Conservation (phyloP, 2,329 filamentous ascomycete species). For the Uncinocarpus reesii region DNA sequence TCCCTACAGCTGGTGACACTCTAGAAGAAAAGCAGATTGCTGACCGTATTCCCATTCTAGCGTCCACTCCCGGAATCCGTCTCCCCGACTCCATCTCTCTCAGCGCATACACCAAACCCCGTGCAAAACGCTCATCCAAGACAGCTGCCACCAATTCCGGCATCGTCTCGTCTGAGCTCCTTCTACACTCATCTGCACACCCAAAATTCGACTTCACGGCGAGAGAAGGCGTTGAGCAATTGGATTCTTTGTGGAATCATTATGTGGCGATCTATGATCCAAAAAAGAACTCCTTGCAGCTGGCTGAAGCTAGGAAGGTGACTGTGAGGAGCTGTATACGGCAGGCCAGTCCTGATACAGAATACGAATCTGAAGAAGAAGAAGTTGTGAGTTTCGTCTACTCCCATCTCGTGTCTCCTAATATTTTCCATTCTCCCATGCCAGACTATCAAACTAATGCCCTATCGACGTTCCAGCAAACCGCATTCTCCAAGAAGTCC, state of each 20-base stretch:
- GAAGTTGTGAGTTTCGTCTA: not conserved
- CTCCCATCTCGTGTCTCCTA: not conserved
- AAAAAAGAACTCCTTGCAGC: slow-evolving; percentile 41
- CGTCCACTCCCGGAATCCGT: slow-evolving; percentile 21
- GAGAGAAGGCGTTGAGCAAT: slow-evolving; percentile 40
- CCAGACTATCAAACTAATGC: not conserved
- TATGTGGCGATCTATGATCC: slow-evolving; percentile 54
- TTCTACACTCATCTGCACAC: slow-evolving; percentile 53
- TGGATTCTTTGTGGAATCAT: slow-evolving; percentile 47
- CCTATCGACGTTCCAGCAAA: slow-evolving; percentile 21
- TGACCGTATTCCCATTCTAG: slow-evolving; percentile 13
- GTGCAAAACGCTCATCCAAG: slow-evolving; percentile 27
- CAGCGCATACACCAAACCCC: slow-evolving; percentile 41
- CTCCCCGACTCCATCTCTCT: slow-evolving; percentile 27
- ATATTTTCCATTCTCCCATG: not conserved
- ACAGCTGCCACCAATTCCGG: slow-evolving; percentile 27
- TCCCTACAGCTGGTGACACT: too few relatives aligned
- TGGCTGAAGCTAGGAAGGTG: slow-evolving; percentile 46
- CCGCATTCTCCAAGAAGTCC: slow-evolving; percentile 31
- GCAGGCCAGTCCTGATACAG: slow-evolving; percentile 20
- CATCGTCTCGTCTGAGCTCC: slow-evolving; percentile 39
- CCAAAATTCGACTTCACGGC: slow-evolving; percentile 51
- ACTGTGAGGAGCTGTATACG: slow-evolving; percentile 43
- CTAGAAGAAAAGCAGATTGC: not conserved
- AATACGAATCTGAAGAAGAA: slow-evolving; percentile 23